A percentile compares a stretch with the other conserved stretches of the same genome.
Evolutionary conservation across 768 basidiomycete genomes (phyloP).

Genomic region (Pluteus cervinus): DNA sequence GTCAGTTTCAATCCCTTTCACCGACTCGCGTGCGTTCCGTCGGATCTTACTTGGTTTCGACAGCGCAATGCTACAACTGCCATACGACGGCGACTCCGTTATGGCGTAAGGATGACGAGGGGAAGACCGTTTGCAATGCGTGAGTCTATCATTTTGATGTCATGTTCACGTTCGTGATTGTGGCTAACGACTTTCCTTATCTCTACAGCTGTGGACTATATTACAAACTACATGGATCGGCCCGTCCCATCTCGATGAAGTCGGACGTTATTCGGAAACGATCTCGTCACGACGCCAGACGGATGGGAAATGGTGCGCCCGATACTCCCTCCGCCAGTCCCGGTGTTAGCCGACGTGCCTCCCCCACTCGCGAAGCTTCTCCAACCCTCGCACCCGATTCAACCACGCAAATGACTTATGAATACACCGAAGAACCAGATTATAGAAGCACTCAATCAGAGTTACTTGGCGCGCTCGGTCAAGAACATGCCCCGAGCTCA

Average conservation of each 20-base stretch:
- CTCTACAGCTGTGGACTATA: conserved; percentile 67
- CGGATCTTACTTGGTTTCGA: conserved; percentile 22
- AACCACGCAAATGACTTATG: conserved; percentile 52
- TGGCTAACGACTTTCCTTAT: conserved; percentile 5
- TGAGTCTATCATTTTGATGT: conserved; percentile 31
- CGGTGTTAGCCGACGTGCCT: conserved; percentile 66
- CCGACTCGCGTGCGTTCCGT: conserved; percentile 19
- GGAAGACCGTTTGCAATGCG: conserved; percentile 90
- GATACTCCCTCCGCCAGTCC: conserved; percentile 76
- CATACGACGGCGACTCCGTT: conserved; percentile 85
- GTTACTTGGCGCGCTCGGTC: conserved; percentile 39
- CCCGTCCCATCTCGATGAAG: conserved; percentile 87
- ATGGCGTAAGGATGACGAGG: conserved; percentile 89
- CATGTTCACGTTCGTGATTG: neutral
- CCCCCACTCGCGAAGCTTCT: conserved; percentile 54
- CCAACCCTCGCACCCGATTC: conserved; percentile 70
- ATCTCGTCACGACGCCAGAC: conserved; percentile 73
- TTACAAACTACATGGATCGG: conserved; percentile 81
- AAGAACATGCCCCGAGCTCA: conserved; percentile 18
- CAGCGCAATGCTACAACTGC: conserved; percentile 87
- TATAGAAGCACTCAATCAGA: conserved; percentile 44
- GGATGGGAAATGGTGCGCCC: conserved; percentile 42
- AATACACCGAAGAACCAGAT: conserved; percentile 39
- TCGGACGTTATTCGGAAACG: conserved; percentile 87
- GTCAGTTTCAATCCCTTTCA: conserved; percentile 21